Percentiles rank a stretch among this genome's conserved stretches.
These are phyloP conservation scores for Apiosordaria backusii DNA, from an alignment of 495 filamentous ascomycete species.

Conservation along the genomic window DNA sequence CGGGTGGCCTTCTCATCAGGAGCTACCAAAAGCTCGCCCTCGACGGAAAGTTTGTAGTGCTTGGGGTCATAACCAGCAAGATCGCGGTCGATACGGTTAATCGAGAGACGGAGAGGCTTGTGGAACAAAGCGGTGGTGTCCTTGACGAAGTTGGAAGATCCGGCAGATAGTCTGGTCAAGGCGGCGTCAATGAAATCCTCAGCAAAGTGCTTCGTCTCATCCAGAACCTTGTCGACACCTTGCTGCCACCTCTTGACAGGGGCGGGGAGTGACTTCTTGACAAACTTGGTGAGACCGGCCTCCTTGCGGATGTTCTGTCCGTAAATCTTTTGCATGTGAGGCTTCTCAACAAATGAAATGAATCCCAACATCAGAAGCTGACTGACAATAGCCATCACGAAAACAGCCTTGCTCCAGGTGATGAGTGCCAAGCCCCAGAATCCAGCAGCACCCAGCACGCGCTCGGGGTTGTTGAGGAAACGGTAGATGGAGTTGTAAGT, in stretches of 20 bases:
- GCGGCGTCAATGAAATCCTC: conserved; percentile 88
- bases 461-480: conserved; percentile 95
- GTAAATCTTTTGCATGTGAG: conserved; percentile 98
- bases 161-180: conserved; percentile 80
- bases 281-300: conserved; percentile 85
- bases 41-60: conserved; percentile 74
- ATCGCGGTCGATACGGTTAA: conserved; percentile 77
- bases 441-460: conserved; percentile 89
- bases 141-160: conserved; percentile 79
- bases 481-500: conserved; percentile 98
- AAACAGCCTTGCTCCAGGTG: conserved; percentile 78
- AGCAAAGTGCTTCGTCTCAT: conserved; percentile 78
- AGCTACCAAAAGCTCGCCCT: conserved; percentile 57
- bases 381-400: conserved; percentile 77
- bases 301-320: conserved; percentile 77
- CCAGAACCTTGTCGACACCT: conserved; percentile 81
- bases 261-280: conserved; percentile 84
- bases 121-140: conserved; percentile 82
- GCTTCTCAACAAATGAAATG: conserved; percentile 90
- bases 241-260: conserved; percentile 68
- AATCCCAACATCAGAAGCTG: conserved; percentile 82
- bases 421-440: conserved; percentile 94
- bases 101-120: conserved; percentile 82
- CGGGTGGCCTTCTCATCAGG: conserved; percentile 49
- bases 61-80: conserved; percentile 78